These are phyloP conservation scores for Cryptococcus maquisensis DNA, from an alignment of 1,284 basidiomycete genomes.

Conservation along the genomic window DNA sequence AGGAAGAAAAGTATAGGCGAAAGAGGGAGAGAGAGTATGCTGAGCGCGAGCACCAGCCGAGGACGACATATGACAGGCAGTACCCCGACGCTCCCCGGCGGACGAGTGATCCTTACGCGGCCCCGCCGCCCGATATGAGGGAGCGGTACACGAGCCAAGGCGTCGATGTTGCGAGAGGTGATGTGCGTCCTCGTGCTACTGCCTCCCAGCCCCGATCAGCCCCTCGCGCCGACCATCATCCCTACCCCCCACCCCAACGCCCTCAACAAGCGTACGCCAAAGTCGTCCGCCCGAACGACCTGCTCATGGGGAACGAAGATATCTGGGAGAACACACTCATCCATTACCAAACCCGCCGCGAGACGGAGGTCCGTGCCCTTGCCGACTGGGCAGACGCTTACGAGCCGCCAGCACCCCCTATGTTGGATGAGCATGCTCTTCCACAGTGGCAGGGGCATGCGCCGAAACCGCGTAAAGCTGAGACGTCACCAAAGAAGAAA, in stretches of 20 bases:
- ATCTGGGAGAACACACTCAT: constrained; percentile 38
- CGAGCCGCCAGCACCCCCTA: constrained; percentile 1
- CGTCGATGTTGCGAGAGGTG: too few relatives aligned
- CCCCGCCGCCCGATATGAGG: too few relatives aligned
- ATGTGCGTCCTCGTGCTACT: not conserved
- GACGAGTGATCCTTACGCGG: too few relatives aligned
- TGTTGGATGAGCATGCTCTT: not conserved
- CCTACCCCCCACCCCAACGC: not conserved
- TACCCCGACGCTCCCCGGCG: too few relatives aligned
- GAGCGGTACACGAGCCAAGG: too few relatives aligned
- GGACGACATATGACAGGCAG: not conserved
- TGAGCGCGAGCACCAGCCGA: not conserved
- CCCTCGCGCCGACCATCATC: not conserved
- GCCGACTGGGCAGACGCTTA: constrained; percentile 6
- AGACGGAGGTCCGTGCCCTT: constrained; percentile 33
- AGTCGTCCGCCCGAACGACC: constrained; percentile 24
- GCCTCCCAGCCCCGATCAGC: not conserved
- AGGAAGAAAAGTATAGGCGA: not conserved
- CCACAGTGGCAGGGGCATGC: not conserved
- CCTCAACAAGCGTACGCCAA: not conserved
- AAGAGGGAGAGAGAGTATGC: not conserved
- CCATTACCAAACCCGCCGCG: constrained; percentile 36
- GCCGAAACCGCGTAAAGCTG: not conserved
- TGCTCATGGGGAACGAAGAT: constrained; percentile 32
- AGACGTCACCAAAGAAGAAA: constrained; percentile 14